Percentiles rank a stretch among this genome's conserved stretches.
These are phyloP conservation scores for Purshia tridentata DNA, from an alignment of 306 rosid genomes.

Conservation along the genomic window DNA sequence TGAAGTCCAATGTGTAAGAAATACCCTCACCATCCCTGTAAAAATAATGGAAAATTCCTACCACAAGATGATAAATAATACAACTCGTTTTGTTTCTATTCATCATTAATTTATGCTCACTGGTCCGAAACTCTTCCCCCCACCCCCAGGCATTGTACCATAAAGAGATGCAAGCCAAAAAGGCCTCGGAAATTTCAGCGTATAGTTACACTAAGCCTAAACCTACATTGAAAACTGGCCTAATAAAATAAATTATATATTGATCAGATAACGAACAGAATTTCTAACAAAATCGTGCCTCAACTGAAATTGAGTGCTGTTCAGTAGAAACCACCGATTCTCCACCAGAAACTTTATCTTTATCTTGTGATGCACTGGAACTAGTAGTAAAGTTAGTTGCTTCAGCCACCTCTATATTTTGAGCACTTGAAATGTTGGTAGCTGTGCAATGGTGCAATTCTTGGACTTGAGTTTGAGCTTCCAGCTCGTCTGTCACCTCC, in stretches of 20 bases:
- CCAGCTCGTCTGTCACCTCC: conserved; percentile 36
- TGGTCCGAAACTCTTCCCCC: background rate
- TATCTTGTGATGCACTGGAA: conserved; percentile 33
- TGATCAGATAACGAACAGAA: background rate
- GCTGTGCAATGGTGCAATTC: conserved; percentile 40
- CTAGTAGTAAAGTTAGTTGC: conserved; percentile 35
- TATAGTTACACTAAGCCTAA: background rate
- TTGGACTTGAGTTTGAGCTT: conserved; percentile 36
- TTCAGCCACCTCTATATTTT: conserved; percentile 32
- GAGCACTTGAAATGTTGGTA: conserved; percentile 34
- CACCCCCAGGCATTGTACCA: background rate
- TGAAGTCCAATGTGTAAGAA: background rate
- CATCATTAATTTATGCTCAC: background rate
- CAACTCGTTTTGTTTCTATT: background rate
- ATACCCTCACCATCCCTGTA: background rate
- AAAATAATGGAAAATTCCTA: background rate
- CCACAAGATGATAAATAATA: background rate
- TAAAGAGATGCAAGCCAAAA: conserved; percentile 11
- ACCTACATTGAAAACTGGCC: background rate
- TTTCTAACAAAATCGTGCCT: conserved; percentile 45
- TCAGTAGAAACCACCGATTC: conserved; percentile 40
- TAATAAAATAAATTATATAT: background rate
- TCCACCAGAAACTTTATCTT: conserved; percentile 38
- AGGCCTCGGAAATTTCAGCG: background rate
- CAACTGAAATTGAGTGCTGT: conserved; percentile 60